These are phyloP conservation scores for Exophiala calicioides DNA, from an alignment of 2,329 filamentous ascomycete species.

Conservation along the genomic window DNA sequence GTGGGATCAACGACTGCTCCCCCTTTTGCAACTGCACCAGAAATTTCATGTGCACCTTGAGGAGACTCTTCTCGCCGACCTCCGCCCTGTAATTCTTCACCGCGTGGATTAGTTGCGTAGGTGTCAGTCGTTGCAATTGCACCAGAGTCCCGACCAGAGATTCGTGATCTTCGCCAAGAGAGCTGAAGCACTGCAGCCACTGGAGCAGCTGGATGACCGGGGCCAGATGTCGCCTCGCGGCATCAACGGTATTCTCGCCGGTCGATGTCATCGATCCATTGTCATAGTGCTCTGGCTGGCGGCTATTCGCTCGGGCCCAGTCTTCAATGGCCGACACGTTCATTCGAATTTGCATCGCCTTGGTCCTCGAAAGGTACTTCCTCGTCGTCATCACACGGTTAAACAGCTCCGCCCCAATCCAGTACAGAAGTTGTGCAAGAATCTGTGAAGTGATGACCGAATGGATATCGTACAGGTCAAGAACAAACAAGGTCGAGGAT, in stretches of 20 bases:
- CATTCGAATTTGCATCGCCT: conserved; percentile 99
- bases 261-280: conserved; percentile 81
- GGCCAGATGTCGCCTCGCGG: conserved; percentile 78
- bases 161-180: conserved; percentile 84
- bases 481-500: conserved; percentile 92
- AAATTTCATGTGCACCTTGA: conserved; percentile 86
- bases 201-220: conserved; percentile 92
- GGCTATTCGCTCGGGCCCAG: conserved; percentile 91
- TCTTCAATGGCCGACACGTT: conserved; percentile 94
- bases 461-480: conserved; percentile 98
- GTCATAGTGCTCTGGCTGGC: conserved; percentile 93
- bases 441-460: conserved; percentile 94
- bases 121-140: conserved; percentile 80
- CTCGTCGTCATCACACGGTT: conserved; percentile 97
- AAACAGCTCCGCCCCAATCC: conserved; percentile 94
- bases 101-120: conserved; percentile 86
- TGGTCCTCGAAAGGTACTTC: conserved; percentile 91
- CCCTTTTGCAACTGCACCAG: conserved; percentile 78
- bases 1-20: conserved; percentile 51
- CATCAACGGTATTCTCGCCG: conserved; percentile 83
- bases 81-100: conserved; percentile 92
- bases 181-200: conserved; percentile 98
- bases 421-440: conserved; percentile 89
- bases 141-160: conserved; percentile 85
- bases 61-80: conserved; percentile 88